Conservation (phyloP, 179 eudicot species). For the Camellia oleifera region DNA sequence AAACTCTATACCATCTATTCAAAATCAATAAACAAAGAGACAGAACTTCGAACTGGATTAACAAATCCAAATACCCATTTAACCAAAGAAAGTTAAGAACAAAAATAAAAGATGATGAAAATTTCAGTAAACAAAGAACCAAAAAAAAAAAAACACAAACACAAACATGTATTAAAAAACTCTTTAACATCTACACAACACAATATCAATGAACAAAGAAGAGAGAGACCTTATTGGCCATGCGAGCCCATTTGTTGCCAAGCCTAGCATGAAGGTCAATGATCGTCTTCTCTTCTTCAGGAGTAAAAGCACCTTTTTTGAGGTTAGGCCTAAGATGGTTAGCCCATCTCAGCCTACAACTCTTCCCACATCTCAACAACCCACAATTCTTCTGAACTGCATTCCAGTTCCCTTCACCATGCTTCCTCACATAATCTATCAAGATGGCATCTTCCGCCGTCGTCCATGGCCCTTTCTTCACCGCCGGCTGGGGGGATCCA, state of each 20-base stretch:
- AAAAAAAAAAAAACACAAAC: too few species aligned
- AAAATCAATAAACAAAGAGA: not conserved
- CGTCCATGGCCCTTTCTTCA: constrained; percentile 63
- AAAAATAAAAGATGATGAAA: too few species aligned
- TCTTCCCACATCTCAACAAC: constrained; percentile 58
- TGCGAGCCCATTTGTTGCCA: constrained; percentile 76
- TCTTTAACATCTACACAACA: too few species aligned
- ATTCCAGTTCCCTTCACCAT: constrained; percentile 63
- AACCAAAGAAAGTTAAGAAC: too few species aligned
- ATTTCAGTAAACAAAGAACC: too few species aligned
- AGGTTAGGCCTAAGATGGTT: constrained; percentile 56
- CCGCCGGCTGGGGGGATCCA: not conserved
- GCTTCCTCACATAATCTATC: constrained; percentile 45
- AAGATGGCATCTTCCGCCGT: constrained; percentile 47
- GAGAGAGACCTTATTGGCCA: constrained; percentile 56
- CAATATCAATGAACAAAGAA: not conserved
- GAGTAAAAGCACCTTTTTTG: constrained; percentile 46
- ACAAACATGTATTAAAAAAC: too few species aligned
- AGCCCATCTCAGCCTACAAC: constrained; percentile 61
- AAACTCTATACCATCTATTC: not conserved
- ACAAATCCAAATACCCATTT: too few species aligned
- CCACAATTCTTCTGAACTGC: constrained; percentile 48
- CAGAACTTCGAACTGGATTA: too few species aligned
- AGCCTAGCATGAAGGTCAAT: constrained; percentile 48
- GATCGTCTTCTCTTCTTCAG: constrained; percentile 46